Evolutionary conservation across 306 rosid genomes (phyloP), one percentile per base, ranked within the genome.

Genomic region (Dalbergia oliveri): DNA sequence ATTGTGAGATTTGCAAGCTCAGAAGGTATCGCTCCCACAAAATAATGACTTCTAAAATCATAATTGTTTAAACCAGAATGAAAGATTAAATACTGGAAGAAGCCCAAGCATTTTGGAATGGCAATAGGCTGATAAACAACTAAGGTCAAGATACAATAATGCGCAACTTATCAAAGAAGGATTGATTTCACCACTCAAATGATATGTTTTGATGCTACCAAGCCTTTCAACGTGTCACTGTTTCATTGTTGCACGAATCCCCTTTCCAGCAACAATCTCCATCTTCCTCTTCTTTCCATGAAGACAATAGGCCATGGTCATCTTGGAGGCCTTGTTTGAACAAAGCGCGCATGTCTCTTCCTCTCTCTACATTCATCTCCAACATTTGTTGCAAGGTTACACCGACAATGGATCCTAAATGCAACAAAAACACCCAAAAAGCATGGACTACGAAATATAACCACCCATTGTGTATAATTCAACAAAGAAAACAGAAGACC

Each of bases 241-340:
- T 77, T 54, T 66, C 19, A 3, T 56, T 41, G 75, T 10, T 67
- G 75, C 82, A 78, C 10, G 58, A 9, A n/a, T 67, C 6, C 11
- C 58, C 11, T 0, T 31, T 1, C 82, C 68, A 78, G 43, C 65
- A 76, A 11, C 72, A 76, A 33, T 76, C 51, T 11, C 13, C 14
- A 44, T 75, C 61, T 33, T 47, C 31, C 5, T 7, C 45, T 3
- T 75, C 72, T 10, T 18, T 75, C 72, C 62, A 75, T 16, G 80
- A 23, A 3, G 71, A 62, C 72, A 75, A 4, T 37, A 63, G 49
- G 62, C 19, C 72, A 11, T 3, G 6, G 12, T 47, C 9, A 75
- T 75, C 71, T 47, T n/a, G 37, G 34, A 73, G 9, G 34, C 71
- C 61, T 75, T 75, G 34, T 62, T 75, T 62, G 41, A 76, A 26